Evolutionary conservation across 2,329 filamentous ascomycete genomes (phyloP).

Genomic region (Penicillium janthinellum): DNA sequence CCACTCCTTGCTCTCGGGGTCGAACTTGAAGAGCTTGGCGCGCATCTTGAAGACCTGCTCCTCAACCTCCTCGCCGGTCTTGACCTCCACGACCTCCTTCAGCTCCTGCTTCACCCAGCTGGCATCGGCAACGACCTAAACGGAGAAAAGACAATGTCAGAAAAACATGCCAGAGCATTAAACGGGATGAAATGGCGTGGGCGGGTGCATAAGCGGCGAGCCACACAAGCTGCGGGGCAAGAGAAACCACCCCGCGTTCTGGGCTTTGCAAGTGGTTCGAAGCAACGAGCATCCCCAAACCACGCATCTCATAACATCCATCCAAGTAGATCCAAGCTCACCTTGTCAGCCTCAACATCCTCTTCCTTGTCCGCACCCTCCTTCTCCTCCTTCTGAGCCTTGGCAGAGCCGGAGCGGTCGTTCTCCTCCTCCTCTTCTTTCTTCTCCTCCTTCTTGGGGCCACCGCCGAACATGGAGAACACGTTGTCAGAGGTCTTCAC

Average conservation of each 20-base stretch:
- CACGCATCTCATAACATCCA: constrained; percentile 11
- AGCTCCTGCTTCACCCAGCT: constrained; percentile 81
- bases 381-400: constrained; percentile 72
- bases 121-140: constrained; percentile 66
- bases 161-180: not conserved
- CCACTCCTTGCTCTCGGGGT: constrained; percentile 90
- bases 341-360: constrained; percentile 32
- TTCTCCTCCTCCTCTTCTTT: constrained; percentile 76
- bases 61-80: constrained; percentile 98
- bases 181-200: constrained; percentile 6
- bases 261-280: not conserved
- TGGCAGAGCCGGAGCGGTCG: constrained; percentile 86
- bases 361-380: constrained; percentile 61
- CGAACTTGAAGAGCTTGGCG: constrained; percentile 98
- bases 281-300: constrained; percentile 2
- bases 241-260: constrained; percentile 6
- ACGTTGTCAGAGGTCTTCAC: constrained; percentile 59
- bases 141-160: not conserved
- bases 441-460: constrained; percentile 96
- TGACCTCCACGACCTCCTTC: constrained; percentile 94
- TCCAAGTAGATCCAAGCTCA: constrained; percentile 46
- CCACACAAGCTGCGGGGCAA: constrained; percentile 5
- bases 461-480: constrained; percentile 98
- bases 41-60: constrained; percentile 99
- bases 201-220: not conserved